Conservation (phyloP, 177 flowering plant species). For the Vitis hybrid region DNA sequence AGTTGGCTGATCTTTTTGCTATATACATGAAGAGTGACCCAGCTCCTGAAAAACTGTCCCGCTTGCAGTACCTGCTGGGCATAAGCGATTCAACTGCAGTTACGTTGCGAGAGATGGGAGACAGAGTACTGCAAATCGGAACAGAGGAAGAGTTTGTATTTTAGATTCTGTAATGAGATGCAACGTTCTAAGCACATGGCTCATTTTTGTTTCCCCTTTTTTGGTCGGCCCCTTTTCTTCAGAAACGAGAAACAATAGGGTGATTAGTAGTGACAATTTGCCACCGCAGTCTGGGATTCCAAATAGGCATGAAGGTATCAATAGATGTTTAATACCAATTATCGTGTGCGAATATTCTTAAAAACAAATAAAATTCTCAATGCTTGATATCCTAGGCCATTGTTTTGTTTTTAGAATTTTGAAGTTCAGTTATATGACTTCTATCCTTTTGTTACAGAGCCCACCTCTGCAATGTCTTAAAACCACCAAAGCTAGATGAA, state of each 20-base stretch:
- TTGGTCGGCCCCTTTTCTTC: neutral
- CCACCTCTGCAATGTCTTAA: too few relatives aligned
- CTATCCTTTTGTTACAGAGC: too few relatives aligned
- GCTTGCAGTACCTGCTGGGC: conserved; percentile 79
- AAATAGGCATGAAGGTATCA: neutral
- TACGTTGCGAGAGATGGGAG: conserved; percentile 52
- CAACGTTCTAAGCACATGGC: neutral
- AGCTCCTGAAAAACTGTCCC: conserved; percentile 65
- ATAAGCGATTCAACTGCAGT: conserved; percentile 68
- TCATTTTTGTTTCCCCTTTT: conserved; percentile 2
- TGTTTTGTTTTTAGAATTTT: too few relatives aligned
- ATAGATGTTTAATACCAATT: too few relatives aligned
- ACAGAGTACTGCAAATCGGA: conserved; percentile 24
- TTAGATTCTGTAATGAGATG: conserved; percentile 15
- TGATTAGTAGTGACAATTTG: conserved; percentile 1
- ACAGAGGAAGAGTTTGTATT: conserved; percentile 79
- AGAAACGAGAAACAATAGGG: neutral
- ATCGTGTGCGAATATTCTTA: too few relatives aligned
- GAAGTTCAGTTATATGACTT: too few relatives aligned
- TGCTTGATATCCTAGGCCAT: too few relatives aligned
- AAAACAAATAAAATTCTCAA: too few relatives aligned
- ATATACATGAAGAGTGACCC: conserved; percentile 65
- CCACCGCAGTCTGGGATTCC: neutral
- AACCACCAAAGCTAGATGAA: too few relatives aligned
- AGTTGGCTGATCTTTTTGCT: conserved; percentile 69